A percentile compares a stretch with the other conserved stretches of the same genome.
phyloP scores from a whole-genome alignment of 352 stramenopile species.

The Phytophthora chlamydospora region DNA sequence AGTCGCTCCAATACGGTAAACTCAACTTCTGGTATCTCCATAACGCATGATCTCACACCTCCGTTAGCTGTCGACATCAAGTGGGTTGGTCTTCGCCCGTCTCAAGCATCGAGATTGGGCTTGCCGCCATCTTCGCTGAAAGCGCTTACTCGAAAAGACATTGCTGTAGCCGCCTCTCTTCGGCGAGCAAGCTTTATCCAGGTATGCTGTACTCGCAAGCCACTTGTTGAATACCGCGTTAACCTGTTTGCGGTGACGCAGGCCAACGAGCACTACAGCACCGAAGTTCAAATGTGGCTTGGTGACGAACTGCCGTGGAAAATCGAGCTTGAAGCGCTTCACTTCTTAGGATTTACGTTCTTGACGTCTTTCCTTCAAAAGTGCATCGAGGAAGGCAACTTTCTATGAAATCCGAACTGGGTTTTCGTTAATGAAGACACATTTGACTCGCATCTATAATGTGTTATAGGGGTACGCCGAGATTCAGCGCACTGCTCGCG shows the following conservation, averaged over 20 bases:
- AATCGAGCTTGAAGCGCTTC: slow-evolving; percentile 83
- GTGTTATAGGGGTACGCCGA: slow-evolving; percentile 40
- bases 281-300: slow-evolving; percentile 68
- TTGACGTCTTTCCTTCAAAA: slow-evolving; percentile 63
- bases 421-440: slow-evolving; percentile 18
- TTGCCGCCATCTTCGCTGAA: slow-evolving; percentile 67
- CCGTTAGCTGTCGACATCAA: slow-evolving; percentile 75
- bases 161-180: slow-evolving; percentile 49
- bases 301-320: slow-evolving; percentile 56
- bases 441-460: slow-evolving; percentile 14
- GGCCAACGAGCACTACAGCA: slow-evolving; percentile 54
- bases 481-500: slow-evolving; percentile 44
- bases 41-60: neutral
- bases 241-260: slow-evolving; percentile 26
- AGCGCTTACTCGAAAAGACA: slow-evolving; percentile 59
- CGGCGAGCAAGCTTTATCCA: slow-evolving; percentile 62
- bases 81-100: slow-evolving; percentile 93
- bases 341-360: slow-evolving; percentile 80
- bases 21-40: neutral
- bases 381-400: slow-evolving; percentile 49
- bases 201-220: slow-evolving; percentile 30
- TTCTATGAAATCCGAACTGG: slow-evolving; percentile 28
- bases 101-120: slow-evolving; percentile 57
- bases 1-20: slow-evolving; percentile 66
- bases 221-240: neutral